Evolutionary conservation across 208 protist genomes (phyloP).

Genomic region (Trypanosoma caninum): DNA sequence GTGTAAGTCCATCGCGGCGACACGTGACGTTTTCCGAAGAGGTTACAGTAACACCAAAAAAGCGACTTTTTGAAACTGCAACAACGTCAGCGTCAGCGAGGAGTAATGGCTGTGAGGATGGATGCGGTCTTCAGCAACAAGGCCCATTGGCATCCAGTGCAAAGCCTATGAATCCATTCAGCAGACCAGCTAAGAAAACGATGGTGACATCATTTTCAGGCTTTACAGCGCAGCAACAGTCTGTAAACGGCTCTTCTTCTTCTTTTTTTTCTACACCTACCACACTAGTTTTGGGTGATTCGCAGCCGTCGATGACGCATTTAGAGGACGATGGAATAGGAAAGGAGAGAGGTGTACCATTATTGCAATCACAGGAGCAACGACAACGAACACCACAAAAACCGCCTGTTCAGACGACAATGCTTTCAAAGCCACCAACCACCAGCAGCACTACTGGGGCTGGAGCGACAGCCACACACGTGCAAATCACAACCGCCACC

Average conservation of each 20-base stretch:
- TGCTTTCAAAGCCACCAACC: not conserved
- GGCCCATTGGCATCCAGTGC: not conserved
- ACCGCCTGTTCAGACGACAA: not conserved
- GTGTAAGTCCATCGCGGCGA: not conserved
- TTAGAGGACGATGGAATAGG: not conserved
- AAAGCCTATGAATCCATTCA: constrained; percentile 41
- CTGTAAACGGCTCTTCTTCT: not conserved
- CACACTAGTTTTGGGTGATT: constrained; percentile 17
- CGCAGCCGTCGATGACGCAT: constrained; percentile 1
- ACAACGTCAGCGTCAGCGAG: not conserved
- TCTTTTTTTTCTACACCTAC: no score
- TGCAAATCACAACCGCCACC: not conserved
- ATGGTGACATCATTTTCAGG: constrained; percentile 2
- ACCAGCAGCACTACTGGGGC: no score
- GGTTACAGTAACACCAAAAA: not conserved
- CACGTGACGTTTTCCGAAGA: constrained; percentile 10
- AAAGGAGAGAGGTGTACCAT: not conserved
- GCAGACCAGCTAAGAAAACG: constrained; percentile 17
- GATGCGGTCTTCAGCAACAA: no score
- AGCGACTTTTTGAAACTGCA: not conserved
- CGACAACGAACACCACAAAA: not conserved
- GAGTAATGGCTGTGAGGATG: not conserved
- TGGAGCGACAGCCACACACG: not conserved
- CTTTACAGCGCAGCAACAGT: not conserved
- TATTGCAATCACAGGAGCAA: not conserved